These are phyloP conservation scores for Dioszegia crocea DNA, from an alignment of 768 basidiomycete species.

Conservation along the genomic window DNA sequence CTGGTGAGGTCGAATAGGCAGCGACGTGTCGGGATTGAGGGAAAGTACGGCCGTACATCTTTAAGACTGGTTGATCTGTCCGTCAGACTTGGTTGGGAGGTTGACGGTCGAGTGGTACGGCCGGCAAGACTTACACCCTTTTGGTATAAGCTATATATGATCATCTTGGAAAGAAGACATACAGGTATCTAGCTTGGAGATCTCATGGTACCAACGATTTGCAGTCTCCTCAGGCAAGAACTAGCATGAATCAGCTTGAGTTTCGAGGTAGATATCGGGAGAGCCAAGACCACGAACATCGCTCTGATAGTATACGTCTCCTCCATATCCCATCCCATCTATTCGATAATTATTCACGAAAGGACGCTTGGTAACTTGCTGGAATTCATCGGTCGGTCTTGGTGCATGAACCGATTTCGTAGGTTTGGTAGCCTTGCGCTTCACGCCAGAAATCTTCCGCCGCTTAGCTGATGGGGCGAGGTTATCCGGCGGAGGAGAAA, in stretches of 20 bases:
- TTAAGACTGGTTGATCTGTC: slow-evolving; percentile 52
- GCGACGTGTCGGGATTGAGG: slow-evolving; percentile 52
- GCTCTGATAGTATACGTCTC: slow-evolving; percentile 40
- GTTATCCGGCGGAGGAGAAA: background rate
- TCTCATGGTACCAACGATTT: slow-evolving; percentile 45
- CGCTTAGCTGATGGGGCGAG: background rate
- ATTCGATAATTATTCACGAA: slow-evolving; percentile 27
- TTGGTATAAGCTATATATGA: too few species aligned
- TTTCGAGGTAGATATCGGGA: background rate
- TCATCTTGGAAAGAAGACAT: slow-evolving; percentile 8
- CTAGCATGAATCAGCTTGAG: slow-evolving; percentile 8
- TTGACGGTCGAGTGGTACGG: too few species aligned
- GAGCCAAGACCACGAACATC: slow-evolving; percentile 14
- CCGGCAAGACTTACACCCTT: too few species aligned
- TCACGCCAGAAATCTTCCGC: background rate
- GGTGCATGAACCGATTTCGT: too few species aligned
- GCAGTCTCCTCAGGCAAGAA: slow-evolving; percentile 45
- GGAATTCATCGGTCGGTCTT: slow-evolving; percentile 26
- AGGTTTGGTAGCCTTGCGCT: background rate
- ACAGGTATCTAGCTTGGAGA: slow-evolving; percentile 50
- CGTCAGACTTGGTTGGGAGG: background rate
- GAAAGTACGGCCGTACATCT: slow-evolving; percentile 52
- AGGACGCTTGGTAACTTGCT: slow-evolving; percentile 25
- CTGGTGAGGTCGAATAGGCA: slow-evolving; percentile 50
- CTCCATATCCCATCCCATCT: slow-evolving; percentile 27